Conservation (phyloP, 768 basidiomycete genomes). For the Boletus insuetus region DNA sequence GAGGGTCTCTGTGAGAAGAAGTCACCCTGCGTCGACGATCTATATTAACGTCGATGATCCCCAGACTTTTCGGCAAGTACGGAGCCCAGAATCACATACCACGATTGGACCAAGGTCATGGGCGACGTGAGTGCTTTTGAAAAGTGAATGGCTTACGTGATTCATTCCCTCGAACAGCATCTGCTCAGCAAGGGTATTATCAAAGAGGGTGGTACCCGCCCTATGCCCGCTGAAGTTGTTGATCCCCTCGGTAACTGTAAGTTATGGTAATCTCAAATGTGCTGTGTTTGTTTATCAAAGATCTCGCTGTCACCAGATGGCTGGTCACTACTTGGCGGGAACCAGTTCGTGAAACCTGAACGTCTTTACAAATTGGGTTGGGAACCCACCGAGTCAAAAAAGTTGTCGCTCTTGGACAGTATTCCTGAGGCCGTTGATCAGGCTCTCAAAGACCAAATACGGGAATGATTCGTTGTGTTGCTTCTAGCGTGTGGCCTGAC, state of each 20-base stretch:
- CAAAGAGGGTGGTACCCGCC: constrained; percentile 32
- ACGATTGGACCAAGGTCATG: constrained; percentile 33
- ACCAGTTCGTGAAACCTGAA: constrained; percentile 33
- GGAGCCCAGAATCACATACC: constrained; percentile 29
- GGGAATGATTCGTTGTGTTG: not conserved
- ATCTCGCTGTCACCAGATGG: constrained; percentile 27
- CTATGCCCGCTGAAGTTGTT: constrained; percentile 33
- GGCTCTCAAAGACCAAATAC: constrained; percentile 8
- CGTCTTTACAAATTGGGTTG: constrained; percentile 40
- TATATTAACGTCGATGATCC: not conserved
- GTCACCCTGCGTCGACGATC: too few species aligned
- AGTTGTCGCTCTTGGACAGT: constrained; percentile 26
- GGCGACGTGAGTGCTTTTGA: constrained; percentile 33
- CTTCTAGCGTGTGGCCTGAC: not conserved
- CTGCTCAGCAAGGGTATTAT: constrained; percentile 35
- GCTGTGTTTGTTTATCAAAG: not conserved
- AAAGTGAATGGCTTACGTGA: not conserved
- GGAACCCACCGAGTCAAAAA: constrained; percentile 32
- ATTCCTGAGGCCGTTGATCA: constrained; percentile 31
- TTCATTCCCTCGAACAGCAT: constrained; percentile 20
- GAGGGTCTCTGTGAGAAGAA: constrained; percentile 39
- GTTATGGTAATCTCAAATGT: constrained; percentile 7
- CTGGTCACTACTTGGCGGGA: constrained; percentile 42
- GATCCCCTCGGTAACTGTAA: constrained; percentile 39
- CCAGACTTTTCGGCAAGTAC: constrained; percentile 37